Evolutionary conservation across 495 filamentous ascomycete species (phyloP).

Genomic region (Aspergillus conjunctus): DNA sequence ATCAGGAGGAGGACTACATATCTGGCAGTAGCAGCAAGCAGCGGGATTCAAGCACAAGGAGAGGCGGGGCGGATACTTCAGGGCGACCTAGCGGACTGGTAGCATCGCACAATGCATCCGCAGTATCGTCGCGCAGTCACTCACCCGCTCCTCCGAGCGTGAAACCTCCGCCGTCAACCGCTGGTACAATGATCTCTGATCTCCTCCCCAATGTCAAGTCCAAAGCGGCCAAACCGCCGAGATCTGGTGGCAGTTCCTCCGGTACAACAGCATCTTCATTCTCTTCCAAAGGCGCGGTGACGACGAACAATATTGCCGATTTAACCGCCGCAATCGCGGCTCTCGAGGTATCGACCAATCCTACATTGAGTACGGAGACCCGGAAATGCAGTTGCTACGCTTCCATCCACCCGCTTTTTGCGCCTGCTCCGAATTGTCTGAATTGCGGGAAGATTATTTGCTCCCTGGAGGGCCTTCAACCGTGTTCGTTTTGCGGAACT

Average conservation of each 20-base stretch:
- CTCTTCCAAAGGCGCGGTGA: conserved; percentile 35
- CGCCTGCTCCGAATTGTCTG: conserved; percentile 87
- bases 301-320: conserved; percentile 72
- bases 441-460: conserved; percentile 97
- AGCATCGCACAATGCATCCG: conserved; percentile 31
- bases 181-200: conserved; percentile 80
- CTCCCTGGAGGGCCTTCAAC: conserved; percentile 88
- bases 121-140: conserved; percentile 38
- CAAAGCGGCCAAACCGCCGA: conserved; percentile 55
- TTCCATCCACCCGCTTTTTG: conserved; percentile 78
- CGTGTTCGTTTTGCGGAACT: conserved; percentile 86
- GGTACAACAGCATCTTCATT: background rate
- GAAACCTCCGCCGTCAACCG: conserved; percentile 67
- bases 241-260: conserved; percentile 41
- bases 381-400: conserved; percentile 84
- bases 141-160: conserved; percentile 40
- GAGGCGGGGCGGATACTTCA: conserved; percentile 22
- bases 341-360: conserved; percentile 88
- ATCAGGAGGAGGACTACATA: conserved; percentile 65
- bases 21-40: conserved; percentile 17
- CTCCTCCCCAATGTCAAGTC: conserved; percentile 63
- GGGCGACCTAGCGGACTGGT: conserved; percentile 41
- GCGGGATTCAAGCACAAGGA: background rate
- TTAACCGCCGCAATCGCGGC: conserved; percentile 89
- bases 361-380: conserved; percentile 56